These are phyloP conservation scores for Ophiostoma angusticollis DNA, from an alignment of 2,329 filamentous ascomycete species.

Conservation along the genomic window DNA sequence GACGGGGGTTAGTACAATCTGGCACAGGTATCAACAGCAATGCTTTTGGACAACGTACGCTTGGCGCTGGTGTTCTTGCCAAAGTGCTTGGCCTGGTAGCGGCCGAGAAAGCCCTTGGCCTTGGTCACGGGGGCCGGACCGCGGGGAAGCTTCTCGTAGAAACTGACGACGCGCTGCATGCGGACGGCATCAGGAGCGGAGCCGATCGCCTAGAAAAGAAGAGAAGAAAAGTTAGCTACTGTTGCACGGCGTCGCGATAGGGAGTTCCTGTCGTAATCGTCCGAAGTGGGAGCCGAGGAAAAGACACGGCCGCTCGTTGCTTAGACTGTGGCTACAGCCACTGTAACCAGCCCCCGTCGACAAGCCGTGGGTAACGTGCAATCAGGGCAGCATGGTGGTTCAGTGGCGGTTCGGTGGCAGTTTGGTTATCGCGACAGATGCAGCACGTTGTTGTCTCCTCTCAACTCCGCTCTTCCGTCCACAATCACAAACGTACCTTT, in stretches of 20 bases:
- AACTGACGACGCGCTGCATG: constrained; percentile 95
- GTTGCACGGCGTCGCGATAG: background rate
- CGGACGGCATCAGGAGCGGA: constrained; percentile 89
- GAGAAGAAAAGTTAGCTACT: constrained; percentile 2
- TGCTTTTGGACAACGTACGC: constrained; percentile 50
- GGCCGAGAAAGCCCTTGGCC: constrained; percentile 67
- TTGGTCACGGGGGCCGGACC: constrained; percentile 76
- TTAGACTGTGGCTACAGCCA: too few relatives aligned
- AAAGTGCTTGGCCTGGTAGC: constrained; percentile 84
- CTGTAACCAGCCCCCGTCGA: too few relatives aligned
- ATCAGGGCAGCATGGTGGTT: too few relatives aligned
- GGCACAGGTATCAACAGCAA: background rate
- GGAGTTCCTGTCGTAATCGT: too few relatives aligned
- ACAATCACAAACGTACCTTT: constrained; percentile 61
- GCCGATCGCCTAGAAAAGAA: constrained; percentile 63
- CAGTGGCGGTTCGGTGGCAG: too few relatives aligned
- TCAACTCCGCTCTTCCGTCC: constrained; percentile 1
- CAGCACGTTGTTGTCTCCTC: too few relatives aligned
- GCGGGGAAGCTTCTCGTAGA: constrained; percentile 97
- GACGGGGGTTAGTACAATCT: constrained; percentile 2
- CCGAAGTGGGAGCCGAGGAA: too few relatives aligned
- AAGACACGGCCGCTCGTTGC: too few relatives aligned
- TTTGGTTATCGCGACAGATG: too few relatives aligned
- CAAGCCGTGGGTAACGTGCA: too few relatives aligned
- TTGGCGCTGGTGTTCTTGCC: constrained; percentile 80